Percentiles rank a stretch among this genome's conserved stretches.
These are phyloP conservation scores for Cryptococcus deneoformans DNA, from an alignment of 1,284 basidiomycete species.

Conservation along the genomic window DNA sequence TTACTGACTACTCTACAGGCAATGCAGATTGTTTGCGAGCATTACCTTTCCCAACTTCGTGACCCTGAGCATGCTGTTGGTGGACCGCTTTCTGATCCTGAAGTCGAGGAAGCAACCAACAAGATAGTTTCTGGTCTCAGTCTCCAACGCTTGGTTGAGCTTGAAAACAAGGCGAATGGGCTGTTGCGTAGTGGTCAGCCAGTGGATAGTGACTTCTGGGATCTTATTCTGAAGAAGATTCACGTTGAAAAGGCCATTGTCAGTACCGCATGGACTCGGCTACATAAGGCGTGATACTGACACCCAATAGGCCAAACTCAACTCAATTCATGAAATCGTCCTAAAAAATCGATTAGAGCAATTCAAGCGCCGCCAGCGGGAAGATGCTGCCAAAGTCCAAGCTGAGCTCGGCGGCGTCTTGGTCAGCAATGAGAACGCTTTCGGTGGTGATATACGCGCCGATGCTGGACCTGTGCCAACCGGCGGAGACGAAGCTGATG, in stretches of 20 bases:
- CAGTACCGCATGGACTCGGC: constrained; percentile 10
- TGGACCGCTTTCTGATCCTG: constrained; percentile 34
- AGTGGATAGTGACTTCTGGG: constrained; percentile 98
- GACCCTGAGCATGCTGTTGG: constrained; percentile 48
- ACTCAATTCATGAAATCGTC: constrained; percentile 90
- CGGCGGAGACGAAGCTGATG: constrained; percentile 54
- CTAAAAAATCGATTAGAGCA: constrained; percentile 94
- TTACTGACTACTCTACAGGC: constrained; percentile 56
- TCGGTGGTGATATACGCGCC: constrained; percentile 52
- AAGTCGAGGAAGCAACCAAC: constrained; percentile 37
- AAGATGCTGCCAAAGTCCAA: constrained; percentile 89
- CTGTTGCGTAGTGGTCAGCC: constrained; percentile 91
- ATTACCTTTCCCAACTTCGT: constrained; percentile 76
- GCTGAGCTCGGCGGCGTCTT: constrained; percentile 81
- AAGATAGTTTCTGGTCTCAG: constrained; percentile 51
- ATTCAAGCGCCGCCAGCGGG: constrained; percentile 88
- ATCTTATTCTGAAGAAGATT: constrained; percentile 81
- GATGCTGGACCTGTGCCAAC: constrained; percentile 50
- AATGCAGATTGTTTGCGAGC: constrained; percentile 95
- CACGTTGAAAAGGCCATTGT: constrained; percentile 99
- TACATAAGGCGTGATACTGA: not conserved
- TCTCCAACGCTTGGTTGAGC: constrained; percentile 72
- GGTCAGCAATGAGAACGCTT: constrained; percentile 54
- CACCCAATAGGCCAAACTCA: constrained; percentile 72
- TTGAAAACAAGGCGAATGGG: constrained; percentile 82